phyloP scores from a whole-genome alignment of 2,329 filamentous ascomycete species.

The Colletotrichum eremochloae region DNA sequence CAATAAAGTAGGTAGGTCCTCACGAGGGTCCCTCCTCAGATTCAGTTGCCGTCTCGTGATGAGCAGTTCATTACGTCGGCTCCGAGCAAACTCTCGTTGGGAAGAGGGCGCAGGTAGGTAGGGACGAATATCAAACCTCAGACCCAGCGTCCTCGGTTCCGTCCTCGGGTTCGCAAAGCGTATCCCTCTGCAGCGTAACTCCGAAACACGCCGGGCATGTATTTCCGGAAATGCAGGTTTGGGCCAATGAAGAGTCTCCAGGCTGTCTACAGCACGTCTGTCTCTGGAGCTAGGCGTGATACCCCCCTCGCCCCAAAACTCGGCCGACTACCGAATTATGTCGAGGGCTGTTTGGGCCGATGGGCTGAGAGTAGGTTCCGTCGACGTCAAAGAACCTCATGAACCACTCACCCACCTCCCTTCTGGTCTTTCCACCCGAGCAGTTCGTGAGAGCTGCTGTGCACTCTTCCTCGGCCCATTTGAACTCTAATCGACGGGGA shows the following conservation, averaged over 20 bases:
- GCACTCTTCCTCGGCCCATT: not conserved
- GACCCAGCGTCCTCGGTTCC: conserved; percentile 27
- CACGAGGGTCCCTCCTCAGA: conserved; percentile 28
- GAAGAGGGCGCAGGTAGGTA: not conserved
- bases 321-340: conserved; percentile 29
- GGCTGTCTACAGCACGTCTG: conserved; percentile 11
- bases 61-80: conserved; percentile 28
- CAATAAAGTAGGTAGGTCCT: conserved; percentile 32
- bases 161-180: conserved; percentile 21
- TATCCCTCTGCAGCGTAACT: not conserved
- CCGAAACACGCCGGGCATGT: not conserved
- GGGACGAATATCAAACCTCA: conserved; percentile 26
- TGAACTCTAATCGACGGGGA: not conserved
- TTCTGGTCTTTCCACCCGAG: conserved; percentile 13
- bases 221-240: conserved; percentile 11
- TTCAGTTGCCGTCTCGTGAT: conserved; percentile 23
- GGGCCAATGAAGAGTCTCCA: conserved; percentile 4
- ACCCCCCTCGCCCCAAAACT: conserved; percentile 18
- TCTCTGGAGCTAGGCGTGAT: not conserved
- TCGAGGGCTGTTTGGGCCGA: conserved; percentile 14
- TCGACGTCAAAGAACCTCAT: conserved; percentile 18
- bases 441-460: conserved; percentile 25
- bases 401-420: conserved; percentile 6
- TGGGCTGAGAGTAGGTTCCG: conserved; percentile 8
- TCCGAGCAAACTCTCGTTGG: conserved; percentile 34